phyloP scores from a whole-genome alignment of 805 yeast genomes.

The Kodamaea neixiangensis region DNA sequence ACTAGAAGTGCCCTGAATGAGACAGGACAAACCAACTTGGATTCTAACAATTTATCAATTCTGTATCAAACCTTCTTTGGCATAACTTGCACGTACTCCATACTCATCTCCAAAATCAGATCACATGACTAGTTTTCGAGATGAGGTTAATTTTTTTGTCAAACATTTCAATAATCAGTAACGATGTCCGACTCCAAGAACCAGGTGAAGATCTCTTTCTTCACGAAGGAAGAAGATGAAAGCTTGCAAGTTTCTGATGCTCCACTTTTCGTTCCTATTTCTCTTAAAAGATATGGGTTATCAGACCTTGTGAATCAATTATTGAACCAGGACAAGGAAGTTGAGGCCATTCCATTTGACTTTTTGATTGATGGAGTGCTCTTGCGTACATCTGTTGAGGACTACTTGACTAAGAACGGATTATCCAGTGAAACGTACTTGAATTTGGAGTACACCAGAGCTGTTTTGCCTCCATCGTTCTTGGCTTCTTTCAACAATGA shows the following conservation, averaged over 20 bases:
- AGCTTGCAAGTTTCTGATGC: slow-evolving; percentile 68
- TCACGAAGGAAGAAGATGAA: slow-evolving; percentile 83
- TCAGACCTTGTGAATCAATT: slow-evolving; percentile 95
- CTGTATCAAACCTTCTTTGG: too few species aligned
- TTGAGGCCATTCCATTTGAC: slow-evolving; percentile 80
- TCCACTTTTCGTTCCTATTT: slow-evolving; percentile 85
- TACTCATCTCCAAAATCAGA: slow-evolving; percentile 17
- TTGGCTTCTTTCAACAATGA: slow-evolving; percentile 86
- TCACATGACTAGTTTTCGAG: neutral
- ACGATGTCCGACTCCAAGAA: slow-evolving; percentile 37
- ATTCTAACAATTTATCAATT: too few species aligned
- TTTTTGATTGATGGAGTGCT: slow-evolving; percentile 85
- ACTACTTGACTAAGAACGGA: slow-evolving; percentile 74
- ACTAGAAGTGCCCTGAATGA: too few species aligned
- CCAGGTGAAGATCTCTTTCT: slow-evolving; percentile 80
- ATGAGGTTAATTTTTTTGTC: slow-evolving; percentile 2
- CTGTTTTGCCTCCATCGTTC: slow-evolving; percentile 92
- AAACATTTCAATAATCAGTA: neutral
- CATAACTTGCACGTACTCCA: too few species aligned
- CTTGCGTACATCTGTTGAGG: slow-evolving; percentile 75
- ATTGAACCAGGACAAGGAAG: slow-evolving; percentile 44
- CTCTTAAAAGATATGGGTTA: slow-evolving; percentile 85
- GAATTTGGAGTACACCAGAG: slow-evolving; percentile 85
- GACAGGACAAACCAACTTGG: too few species aligned
- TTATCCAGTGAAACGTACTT: slow-evolving; percentile 79